Evolutionary conservation across 371 early-diverging fungal species (phyloP).

Genomic region (Apophysomyces variabilis): DNA sequence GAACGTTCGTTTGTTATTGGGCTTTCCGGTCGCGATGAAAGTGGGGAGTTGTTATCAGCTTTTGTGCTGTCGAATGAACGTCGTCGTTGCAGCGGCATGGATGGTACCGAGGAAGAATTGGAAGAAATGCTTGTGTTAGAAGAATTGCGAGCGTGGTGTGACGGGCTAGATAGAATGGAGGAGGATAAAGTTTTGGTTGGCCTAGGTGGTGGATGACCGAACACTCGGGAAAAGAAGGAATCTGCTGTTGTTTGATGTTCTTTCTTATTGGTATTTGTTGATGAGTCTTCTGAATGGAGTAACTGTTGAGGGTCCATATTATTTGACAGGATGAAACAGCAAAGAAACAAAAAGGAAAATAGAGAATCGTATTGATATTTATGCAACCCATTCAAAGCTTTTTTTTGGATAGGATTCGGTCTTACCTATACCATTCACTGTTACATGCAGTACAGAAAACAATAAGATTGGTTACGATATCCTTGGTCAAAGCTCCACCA

Average conservation of each 20-base stretch:
- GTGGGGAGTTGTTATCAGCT: slow-evolving; percentile 19
- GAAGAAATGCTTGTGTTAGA: slow-evolving; percentile 32
- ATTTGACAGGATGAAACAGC: slow-evolving; percentile 6
- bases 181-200: slow-evolving; percentile 21
- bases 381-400: not conserved
- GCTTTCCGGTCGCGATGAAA: slow-evolving; percentile 25
- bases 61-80: slow-evolving; percentile 38
- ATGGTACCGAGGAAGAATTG: slow-evolving; percentile 8
- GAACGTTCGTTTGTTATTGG: slow-evolving; percentile 16
- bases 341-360: not conserved
- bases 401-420: too few relatives aligned
- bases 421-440: too few relatives aligned
- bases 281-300: not conserved
- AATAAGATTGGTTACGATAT: not conserved
- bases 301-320: not conserved
- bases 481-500: slow-evolving; percentile 2
- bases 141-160: slow-evolving; percentile 41
- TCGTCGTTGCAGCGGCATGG: slow-evolving; percentile 31
- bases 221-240: slow-evolving; percentile 6
- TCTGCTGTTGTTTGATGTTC: slow-evolving; percentile 1
- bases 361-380: not conserved
- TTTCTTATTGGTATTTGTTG: not conserved
- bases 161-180: slow-evolving; percentile 12
- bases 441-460: not conserved
- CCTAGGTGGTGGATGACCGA: slow-evolving; percentile 10